These are phyloP conservation scores for Zygosaccharomyces sapae DNA, from an alignment of 1,139 yeast species.

Conservation along the genomic window DNA sequence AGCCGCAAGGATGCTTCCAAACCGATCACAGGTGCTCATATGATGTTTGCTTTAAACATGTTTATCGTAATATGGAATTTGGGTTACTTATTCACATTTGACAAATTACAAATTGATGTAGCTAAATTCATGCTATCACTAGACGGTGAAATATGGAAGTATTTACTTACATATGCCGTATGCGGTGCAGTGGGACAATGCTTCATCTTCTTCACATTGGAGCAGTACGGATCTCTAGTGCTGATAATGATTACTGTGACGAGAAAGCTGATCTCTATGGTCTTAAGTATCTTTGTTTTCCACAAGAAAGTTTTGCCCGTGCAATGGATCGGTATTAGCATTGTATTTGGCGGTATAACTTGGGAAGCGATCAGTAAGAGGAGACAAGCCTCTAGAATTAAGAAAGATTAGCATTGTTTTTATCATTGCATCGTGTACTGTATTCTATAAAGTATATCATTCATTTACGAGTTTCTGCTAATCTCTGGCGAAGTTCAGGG, in stretches of 20 bases:
- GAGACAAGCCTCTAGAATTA: slow-evolving; percentile 8
- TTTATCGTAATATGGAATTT: slow-evolving; percentile 41
- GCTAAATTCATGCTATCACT: slow-evolving; percentile 33
- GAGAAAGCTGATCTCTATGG: slow-evolving; percentile 92
- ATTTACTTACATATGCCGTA: slow-evolving; percentile 62
- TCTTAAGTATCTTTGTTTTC: slow-evolving; percentile 77
- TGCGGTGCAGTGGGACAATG: slow-evolving; percentile 92
- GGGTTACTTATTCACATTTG: slow-evolving; percentile 35
- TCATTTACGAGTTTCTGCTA: slow-evolving; percentile 17
- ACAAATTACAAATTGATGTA: slow-evolving; percentile 22
- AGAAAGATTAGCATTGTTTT: not conserved
- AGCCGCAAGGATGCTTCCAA: slow-evolving; percentile 51
- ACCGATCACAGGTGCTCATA: slow-evolving; percentile 67
- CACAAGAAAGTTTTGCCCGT: slow-evolving; percentile 60
- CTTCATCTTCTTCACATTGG: slow-evolving; percentile 80
- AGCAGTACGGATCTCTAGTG: slow-evolving; percentile 76
- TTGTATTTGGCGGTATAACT: slow-evolving; percentile 80
- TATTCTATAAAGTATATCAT: slow-evolving; percentile 6
- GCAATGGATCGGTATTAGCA: slow-evolving; percentile 75
- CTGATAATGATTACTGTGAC: slow-evolving; percentile 93
- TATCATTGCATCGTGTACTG: not conserved
- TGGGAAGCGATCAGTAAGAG: slow-evolving; percentile 57
- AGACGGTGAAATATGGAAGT: slow-evolving; percentile 51
- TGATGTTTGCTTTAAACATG: slow-evolving; percentile 79
- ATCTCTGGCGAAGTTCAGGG: slow-evolving; percentile 36